Conservation (phyloP, 2,329 filamentous ascomycete genomes). For the Talaromyces atroroseus region DNA sequence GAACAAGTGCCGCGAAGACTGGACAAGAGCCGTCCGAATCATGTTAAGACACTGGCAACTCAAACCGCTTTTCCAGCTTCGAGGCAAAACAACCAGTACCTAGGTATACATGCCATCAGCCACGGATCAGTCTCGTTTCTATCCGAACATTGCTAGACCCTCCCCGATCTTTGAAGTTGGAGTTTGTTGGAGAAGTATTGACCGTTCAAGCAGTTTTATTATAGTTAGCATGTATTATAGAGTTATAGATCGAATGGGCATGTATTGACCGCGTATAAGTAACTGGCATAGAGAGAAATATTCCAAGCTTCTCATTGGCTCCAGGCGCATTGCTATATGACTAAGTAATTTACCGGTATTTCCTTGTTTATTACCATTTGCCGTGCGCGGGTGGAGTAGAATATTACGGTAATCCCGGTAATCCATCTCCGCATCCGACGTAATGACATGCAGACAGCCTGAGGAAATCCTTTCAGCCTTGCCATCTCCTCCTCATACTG, state of each 20-base stretch:
- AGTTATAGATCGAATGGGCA: background rate
- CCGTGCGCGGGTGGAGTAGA: background rate
- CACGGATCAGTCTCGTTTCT: background rate
- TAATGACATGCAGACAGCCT: too few species aligned
- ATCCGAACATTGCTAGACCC: too few species aligned
- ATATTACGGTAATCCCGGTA: background rate
- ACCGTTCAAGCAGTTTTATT: background rate
- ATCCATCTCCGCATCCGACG: background rate
- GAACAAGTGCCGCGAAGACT: constrained; percentile 60
- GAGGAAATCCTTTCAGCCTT: too few species aligned
- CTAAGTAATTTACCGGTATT: background rate
- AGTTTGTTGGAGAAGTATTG: background rate
- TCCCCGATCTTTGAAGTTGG: background rate
- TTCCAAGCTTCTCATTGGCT: background rate
- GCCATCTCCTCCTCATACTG: too few species aligned
- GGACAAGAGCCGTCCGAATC: constrained; percentile 58
- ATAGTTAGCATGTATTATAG: background rate
- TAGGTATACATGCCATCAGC: background rate
- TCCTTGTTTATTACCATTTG: background rate
- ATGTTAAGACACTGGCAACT: constrained; percentile 65
- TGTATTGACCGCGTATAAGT: background rate
- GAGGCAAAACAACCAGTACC: background rate
- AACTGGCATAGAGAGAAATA: background rate
- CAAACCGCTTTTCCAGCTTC: constrained; percentile 41
- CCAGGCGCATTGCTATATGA: background rate